A percentile compares a stretch with the other conserved stretches of the same genome.
phyloP scores from a whole-genome alignment of 192 early-diverging fungal genomes.

The Coemansia sp. region DNA sequence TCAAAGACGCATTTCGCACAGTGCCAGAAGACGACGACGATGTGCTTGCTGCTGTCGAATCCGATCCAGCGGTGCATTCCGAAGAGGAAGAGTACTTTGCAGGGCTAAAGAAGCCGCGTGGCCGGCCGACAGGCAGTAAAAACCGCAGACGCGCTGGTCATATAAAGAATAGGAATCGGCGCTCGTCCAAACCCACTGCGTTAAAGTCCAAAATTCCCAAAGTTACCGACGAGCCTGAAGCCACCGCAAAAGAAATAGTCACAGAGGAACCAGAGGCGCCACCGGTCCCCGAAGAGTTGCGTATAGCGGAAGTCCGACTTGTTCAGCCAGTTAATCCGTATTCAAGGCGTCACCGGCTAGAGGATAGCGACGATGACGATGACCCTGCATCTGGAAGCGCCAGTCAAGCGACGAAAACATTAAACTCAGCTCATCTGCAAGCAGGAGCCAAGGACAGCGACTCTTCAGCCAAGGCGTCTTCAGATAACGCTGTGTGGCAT shows the following conservation, averaged over 20 bases:
- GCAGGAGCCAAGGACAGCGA: background rate
- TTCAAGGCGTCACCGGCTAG: constrained; percentile 15
- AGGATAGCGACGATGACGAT: constrained; percentile 9
- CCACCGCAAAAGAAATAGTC: background rate
- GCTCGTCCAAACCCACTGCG: constrained; percentile 1
- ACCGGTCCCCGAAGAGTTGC: constrained; percentile 33
- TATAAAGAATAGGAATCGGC: constrained; percentile 17
- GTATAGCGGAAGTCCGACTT: constrained; percentile 31
- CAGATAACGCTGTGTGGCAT: constrained; percentile 34
- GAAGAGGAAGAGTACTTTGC: background rate
- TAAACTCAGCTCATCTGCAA: background rate
- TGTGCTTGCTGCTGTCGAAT: background rate
- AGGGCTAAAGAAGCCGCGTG: constrained; percentile 6
- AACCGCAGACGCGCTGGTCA: constrained; percentile 44
- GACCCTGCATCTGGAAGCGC: background rate
- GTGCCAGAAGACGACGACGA: background rate
- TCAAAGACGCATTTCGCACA: constrained; percentile 5
- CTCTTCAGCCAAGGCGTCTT: background rate
- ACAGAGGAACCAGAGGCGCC: constrained; percentile 7
- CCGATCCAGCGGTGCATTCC: background rate
- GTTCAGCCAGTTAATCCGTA: constrained; percentile 36
- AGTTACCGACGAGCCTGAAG: background rate
- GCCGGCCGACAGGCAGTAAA: constrained; percentile 28
- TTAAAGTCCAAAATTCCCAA: background rate
- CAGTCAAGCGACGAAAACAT: background rate